Evolutionary conservation across 768 basidiomycete species (phyloP), one percentile per base, ranked within the genome.

Genomic region (Pleurotus djamor): DNA sequence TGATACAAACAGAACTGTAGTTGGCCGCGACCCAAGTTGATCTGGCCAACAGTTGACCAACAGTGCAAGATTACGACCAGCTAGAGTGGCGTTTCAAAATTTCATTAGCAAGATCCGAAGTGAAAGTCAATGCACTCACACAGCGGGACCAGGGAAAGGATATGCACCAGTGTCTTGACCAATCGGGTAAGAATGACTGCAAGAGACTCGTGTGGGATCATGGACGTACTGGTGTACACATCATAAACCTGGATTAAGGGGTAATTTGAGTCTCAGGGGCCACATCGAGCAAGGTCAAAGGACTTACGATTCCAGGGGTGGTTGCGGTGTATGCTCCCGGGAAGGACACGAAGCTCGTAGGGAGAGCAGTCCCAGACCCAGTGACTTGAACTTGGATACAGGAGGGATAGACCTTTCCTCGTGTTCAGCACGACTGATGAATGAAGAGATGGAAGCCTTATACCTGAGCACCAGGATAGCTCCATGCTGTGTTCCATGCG

Each of bases 331-430:
- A 79, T 10, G 76, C 75, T 28, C 79, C 77, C 28, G 80, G 81
- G 75, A 82, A 82, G 2, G 80, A 74, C 13, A 81, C 80, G 36
- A 81, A 76, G 1, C 73, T 73, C 1, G 76, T 76, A 0, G 79
- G 79, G 7, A 76, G 63, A 0, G 75, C 72, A 3, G 71, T 76
- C n/a, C 81, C 80, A 6, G 75, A 74, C 4, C 79, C 81, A 4
- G 78, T 80, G 1, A 79, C 78, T 61, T 77, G 59, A 35, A 82
- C 64, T 63, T 81, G 78, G 16, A 79, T 76, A 64, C 81, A 80
- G 16, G 72, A 72, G 2, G 79, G 80, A 58, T 79, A 81, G 36
- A 79, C 60, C 60, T 80, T 1, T 10, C 2, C 9, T 4, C 10
- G 2, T 10, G 9, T 1, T 41, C 1, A 41, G n/a, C 4, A 41